These are phyloP conservation scores for Hericium coralloides DNA, from an alignment of 768 basidiomycete species.

Conservation along the genomic window DNA sequence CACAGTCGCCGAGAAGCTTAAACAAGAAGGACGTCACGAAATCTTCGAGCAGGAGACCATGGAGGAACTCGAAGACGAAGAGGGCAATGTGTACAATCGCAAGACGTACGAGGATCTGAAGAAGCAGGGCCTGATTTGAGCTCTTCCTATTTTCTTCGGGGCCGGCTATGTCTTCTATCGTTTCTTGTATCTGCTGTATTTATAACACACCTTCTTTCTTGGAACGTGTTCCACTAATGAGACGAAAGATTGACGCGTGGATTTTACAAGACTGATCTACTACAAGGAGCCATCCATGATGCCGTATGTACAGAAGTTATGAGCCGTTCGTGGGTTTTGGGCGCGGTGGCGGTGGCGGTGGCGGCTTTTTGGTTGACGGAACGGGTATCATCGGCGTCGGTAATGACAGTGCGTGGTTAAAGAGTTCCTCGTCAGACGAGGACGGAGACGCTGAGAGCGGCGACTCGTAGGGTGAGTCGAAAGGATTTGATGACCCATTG, in stretches of 20 bases:
- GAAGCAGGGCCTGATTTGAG: slow-evolving; percentile 82
- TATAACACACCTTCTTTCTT: slow-evolving; percentile 3
- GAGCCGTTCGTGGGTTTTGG: slow-evolving; percentile 12
- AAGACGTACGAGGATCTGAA: slow-evolving; percentile 98
- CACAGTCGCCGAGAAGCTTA: slow-evolving; percentile 92
- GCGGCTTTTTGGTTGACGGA: slow-evolving; percentile 24
- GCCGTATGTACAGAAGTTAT: too few species aligned
- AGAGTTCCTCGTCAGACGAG: slow-evolving; percentile 80
- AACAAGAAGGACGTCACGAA: slow-evolving; percentile 93
- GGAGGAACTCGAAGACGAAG: slow-evolving; percentile 97
- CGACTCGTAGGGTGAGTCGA: slow-evolving; percentile 60
- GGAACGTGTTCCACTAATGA: not conserved
- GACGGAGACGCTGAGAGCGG: slow-evolving; percentile 69
- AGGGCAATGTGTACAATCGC: slow-evolving; percentile 96
- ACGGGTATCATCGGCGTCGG: slow-evolving; percentile 53
- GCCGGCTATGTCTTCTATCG: not conserved
- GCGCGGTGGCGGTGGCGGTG: slow-evolving; percentile 39
- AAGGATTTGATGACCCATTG: slow-evolving; percentile 46
- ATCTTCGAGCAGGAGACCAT: slow-evolving; percentile 90
- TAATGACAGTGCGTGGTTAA: slow-evolving; percentile 57
- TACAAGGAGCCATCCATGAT: too few species aligned
- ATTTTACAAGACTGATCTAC: too few species aligned
- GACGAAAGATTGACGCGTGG: too few species aligned
- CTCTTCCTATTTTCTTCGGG: too few species aligned
- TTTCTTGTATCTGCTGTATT: slow-evolving; percentile 2